phyloP scores from a whole-genome alignment of 225 moss, liverwort and hornwort species.

The Rhytidiadelphus loreus region DNA sequence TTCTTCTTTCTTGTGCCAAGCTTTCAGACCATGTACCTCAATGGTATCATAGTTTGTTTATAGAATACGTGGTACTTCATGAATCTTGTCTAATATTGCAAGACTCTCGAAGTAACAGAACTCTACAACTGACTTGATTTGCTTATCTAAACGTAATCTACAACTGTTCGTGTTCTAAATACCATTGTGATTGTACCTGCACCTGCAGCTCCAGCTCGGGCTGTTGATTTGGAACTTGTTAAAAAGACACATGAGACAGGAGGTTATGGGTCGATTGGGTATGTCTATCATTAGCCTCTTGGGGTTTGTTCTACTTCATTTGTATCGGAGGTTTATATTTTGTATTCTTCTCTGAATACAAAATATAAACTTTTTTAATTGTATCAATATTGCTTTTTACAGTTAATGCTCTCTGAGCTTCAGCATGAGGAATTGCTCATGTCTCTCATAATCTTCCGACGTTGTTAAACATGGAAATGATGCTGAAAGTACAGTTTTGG shows the following conservation, averaged over 20 bases:
- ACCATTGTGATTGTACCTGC: not conserved
- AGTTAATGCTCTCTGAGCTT: not conserved
- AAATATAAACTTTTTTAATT: not conserved
- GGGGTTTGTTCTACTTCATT: not conserved
- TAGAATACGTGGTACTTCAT: not conserved
- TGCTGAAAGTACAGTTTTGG: not conserved
- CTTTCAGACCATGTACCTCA: no score
- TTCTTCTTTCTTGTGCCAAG: no score
- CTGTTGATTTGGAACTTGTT: slow-evolving; percentile 51
- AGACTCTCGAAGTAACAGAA: not conserved
- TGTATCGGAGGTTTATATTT: not conserved
- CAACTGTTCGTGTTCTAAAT: not conserved
- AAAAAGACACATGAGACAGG: slow-evolving; percentile 72
- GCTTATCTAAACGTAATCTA: not conserved
- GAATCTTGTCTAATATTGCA: not conserved
- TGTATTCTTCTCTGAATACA: not conserved
- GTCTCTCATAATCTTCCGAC: not conserved
- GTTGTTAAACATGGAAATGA: not conserved
- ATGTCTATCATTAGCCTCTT: not conserved
- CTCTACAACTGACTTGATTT: not conserved
- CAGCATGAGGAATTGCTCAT: not conserved
- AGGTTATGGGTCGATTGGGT: slow-evolving; percentile 81
- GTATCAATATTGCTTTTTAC: not conserved
- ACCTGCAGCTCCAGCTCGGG: slow-evolving; percentile 56
- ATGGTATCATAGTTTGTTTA: not conserved